phyloP scores from a whole-genome alignment of 352 stramenopile genomes.

The Globisporangium apiculatum region DNA sequence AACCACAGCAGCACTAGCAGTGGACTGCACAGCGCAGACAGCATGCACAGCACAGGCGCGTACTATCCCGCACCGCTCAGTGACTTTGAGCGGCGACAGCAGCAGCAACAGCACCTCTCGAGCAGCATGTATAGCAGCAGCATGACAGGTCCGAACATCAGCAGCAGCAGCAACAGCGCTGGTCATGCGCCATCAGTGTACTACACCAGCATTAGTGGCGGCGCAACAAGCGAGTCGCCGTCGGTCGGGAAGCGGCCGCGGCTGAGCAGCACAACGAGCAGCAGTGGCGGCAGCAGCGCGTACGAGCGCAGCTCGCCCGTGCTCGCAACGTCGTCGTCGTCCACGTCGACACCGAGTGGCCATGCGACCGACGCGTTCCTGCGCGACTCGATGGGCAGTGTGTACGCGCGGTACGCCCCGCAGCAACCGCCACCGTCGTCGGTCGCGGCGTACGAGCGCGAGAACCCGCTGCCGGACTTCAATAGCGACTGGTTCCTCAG shows the following conservation, averaged over 20 bases:
- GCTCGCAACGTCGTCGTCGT: conserved; percentile 1
- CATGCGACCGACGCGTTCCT: conserved; percentile 10
- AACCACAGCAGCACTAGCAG: conserved; percentile 1
- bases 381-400: conserved; percentile 9
- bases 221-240: conserved; percentile 7
- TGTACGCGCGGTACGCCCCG: conserved; percentile 16
- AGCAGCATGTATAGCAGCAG: neutral
- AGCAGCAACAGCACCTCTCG: conserved; percentile 4
- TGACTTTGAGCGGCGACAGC: conserved; percentile 10
- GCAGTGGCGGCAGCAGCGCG: conserved; percentile 16
- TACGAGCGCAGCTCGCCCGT: conserved; percentile 17
- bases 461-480: conserved; percentile 45
- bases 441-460: conserved; percentile 25
- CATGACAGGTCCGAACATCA: neutral
- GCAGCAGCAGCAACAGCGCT: neutral
- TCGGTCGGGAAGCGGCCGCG: conserved; percentile 14
- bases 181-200: neutral
- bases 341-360: neutral
- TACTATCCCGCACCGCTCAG: conserved; percentile 8
- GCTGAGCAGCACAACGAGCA: conserved; percentile 17
- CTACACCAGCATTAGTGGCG: conserved; percentile 1
- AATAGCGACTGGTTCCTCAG: conserved; percentile 32
- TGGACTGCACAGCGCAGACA: neutral
- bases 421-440: conserved; percentile 14
- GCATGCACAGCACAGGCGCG: neutral